phyloP scores from a whole-genome alignment of 2,329 filamentous ascomycete species.

The Uncinocarpus reesii region DNA sequence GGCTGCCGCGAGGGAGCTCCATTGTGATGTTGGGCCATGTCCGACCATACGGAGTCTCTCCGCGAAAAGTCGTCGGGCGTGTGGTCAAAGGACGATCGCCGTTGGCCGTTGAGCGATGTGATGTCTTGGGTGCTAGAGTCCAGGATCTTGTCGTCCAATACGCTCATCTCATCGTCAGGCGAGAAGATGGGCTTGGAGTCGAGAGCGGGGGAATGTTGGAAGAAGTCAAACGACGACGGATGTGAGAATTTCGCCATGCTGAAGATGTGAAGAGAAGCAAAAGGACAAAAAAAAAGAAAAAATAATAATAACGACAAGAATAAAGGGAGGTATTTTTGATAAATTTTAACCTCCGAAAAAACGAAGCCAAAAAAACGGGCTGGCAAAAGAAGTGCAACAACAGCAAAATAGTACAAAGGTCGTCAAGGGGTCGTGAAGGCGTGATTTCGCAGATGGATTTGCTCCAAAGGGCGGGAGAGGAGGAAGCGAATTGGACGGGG shows the following conservation, averaged over 20 bases:
- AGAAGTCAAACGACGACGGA: conserved; percentile 33
- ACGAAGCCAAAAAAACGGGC: conserved; percentile 11
- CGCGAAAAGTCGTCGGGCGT: conserved; percentile 43
- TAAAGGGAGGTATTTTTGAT: conserved; percentile 5
- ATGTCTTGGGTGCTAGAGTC: conserved; percentile 43
- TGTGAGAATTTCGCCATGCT: conserved; percentile 38
- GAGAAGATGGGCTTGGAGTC: conserved; percentile 34
- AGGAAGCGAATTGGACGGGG: conserved; percentile 14
- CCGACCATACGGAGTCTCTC: conserved; percentile 42
- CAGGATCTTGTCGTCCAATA: conserved; percentile 42
- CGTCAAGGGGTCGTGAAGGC: conserved; percentile 9
- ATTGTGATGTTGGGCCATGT: conserved; percentile 23
- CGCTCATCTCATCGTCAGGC: conserved; percentile 45
- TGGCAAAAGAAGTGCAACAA: conserved; percentile 12
- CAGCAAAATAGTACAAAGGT: conserved; percentile 11
- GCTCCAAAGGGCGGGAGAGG: background rate
- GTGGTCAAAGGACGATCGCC: conserved; percentile 39
- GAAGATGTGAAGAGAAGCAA: conserved; percentile 19
- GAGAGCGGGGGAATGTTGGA: conserved; percentile 35
- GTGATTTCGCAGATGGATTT: background rate
- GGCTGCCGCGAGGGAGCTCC: conserved; percentile 33
- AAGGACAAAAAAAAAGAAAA: background rate
- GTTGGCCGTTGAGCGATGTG: conserved; percentile 37
- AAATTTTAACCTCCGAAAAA: conserved; percentile 9
- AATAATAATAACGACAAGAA: background rate